These are phyloP conservation scores for Eucalyptus curtisii DNA, from an alignment of 345 rosid genomes.

Conservation along the genomic window DNA sequence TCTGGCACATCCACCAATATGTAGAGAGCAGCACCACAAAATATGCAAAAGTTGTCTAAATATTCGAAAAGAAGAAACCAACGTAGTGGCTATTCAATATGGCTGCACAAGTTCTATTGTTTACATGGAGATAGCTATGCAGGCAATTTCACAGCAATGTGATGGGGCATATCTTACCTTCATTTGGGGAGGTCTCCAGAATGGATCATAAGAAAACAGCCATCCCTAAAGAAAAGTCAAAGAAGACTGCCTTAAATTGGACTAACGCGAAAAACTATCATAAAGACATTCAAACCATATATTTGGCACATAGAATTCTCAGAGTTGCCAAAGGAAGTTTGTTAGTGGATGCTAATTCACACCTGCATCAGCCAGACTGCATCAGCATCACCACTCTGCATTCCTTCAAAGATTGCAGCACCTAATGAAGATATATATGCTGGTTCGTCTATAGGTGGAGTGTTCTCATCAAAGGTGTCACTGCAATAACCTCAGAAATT, in stretches of 20 bases:
- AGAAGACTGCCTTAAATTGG: background rate
- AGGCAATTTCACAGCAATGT: background rate
- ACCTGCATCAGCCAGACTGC: conserved; percentile 84
- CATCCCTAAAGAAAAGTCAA: conserved; percentile 33
- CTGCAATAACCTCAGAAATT: conserved; percentile 12
- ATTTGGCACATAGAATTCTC: background rate
- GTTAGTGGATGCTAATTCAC: background rate
- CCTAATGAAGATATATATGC: conserved; percentile 59
- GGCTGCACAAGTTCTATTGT: background rate
- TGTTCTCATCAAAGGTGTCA: conserved; percentile 74
- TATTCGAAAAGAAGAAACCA: background rate
- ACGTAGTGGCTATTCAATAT: background rate
- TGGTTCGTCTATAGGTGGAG: conserved; percentile 60
- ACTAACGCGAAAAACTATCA: background rate
- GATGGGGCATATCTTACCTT: conserved; percentile 25
- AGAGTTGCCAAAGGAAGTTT: background rate
- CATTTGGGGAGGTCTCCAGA: conserved; percentile 74
- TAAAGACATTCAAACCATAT: background rate
- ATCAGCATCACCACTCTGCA: conserved; percentile 56
- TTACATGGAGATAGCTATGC: background rate
- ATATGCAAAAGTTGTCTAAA: background rate
- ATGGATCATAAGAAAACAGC: conserved; percentile 70
- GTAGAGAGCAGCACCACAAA: background rate
- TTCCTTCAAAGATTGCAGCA: conserved; percentile 53
- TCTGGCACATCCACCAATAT: background rate